Evolutionary conservation across 2,329 filamentous ascomycete genomes (phyloP).

Genomic region (Leptosphaerulina australis): DNA sequence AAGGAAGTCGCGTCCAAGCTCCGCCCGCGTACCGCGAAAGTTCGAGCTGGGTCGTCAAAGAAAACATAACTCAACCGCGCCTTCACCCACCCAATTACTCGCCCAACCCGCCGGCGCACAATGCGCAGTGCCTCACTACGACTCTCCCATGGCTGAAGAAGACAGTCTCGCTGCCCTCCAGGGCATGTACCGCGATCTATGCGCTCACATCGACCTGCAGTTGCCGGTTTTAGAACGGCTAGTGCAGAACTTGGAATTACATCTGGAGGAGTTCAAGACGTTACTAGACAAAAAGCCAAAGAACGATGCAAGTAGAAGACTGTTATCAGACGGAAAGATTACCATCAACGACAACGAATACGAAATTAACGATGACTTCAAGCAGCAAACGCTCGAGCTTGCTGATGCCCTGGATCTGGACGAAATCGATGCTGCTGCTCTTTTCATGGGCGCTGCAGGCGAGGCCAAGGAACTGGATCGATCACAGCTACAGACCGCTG

Average conservation of each 20-base stretch:
- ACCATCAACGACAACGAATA: slow-evolving; percentile 75
- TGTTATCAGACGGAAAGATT: slow-evolving; percentile 69
- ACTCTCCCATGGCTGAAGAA: slow-evolving; percentile 69
- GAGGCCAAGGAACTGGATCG: slow-evolving; percentile 73
- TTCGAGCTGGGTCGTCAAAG: slow-evolving; percentile 26
- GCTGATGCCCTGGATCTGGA: slow-evolving; percentile 90
- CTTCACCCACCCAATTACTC: slow-evolving; percentile 7
- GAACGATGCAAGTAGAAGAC: slow-evolving; percentile 71
- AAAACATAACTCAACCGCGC: slow-evolving; percentile 34
- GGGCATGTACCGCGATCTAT: slow-evolving; percentile 83
- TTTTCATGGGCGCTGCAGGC: slow-evolving; percentile 75
- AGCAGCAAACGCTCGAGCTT: slow-evolving; percentile 78
- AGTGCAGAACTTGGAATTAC: slow-evolving; percentile 67
- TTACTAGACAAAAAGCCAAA: slow-evolving; percentile 77
- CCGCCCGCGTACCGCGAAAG: slow-evolving; percentile 34
- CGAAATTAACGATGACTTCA: slow-evolving; percentile 83
- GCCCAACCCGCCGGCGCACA: slow-evolving; percentile 28
- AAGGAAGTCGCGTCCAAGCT: slow-evolving; percentile 34
- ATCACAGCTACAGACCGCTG: slow-evolving; percentile 74
- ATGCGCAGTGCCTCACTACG: slow-evolving; percentile 37
- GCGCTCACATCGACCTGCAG: slow-evolving; percentile 73
- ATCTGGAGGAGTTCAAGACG: slow-evolving; percentile 70
- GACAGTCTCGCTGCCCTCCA: slow-evolving; percentile 78
- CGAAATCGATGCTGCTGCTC: slow-evolving; percentile 79
- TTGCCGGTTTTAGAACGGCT: slow-evolving; percentile 73